Evolutionary conservation across 495 filamentous ascomycete species (phyloP), one percentile per base, ranked within the genome.

Genomic region (Neurospora sp.): DNA sequence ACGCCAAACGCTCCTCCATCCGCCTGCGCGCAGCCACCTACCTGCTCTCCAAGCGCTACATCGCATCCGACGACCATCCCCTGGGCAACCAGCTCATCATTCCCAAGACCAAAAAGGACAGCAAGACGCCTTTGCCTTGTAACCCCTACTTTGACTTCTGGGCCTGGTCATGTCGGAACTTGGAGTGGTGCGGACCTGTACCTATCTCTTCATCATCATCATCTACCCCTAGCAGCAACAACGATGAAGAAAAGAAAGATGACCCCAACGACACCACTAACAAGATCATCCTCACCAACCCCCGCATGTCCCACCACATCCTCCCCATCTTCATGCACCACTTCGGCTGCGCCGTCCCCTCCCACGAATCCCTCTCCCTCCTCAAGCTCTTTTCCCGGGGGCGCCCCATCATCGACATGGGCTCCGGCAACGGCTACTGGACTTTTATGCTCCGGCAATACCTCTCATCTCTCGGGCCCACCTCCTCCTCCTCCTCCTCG

Each of bases 251-350:
- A 3, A 31, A 31, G 27, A 31, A 31, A 31, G 27, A 31, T 31
- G 27, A 31, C 2, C 27, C 27, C 2, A 31, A 31, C 27, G 27
- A 31, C 27, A 31, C 27, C 27, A 31, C 27, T 1, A 31, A 31
- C 27, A 31, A 31, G 1, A 31, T 31, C 4, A 39, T 72, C 35
- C 61, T 37, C 12, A 4, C 53, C 53, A 65, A 65, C n/a, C 20
- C 69, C 10, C 81, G 81, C 39, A 80, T 76, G 27, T 80, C 82
- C 37, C 89, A 91, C 75, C 87, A 86, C 74, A 78, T 89, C 3
- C 82, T 90, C 1, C 88, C 89, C 8, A 77, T 91, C n/a, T 77
- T 90, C 35, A 90, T 90, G 83, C 89, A 91, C 79, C 89, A 91
- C 78, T 90, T 90, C 79, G 87, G 87, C 42, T 91, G 89, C 81